Conservation (phyloP, 2,329 filamentous ascomycete genomes). For the Talaromyces sp. region DNA sequence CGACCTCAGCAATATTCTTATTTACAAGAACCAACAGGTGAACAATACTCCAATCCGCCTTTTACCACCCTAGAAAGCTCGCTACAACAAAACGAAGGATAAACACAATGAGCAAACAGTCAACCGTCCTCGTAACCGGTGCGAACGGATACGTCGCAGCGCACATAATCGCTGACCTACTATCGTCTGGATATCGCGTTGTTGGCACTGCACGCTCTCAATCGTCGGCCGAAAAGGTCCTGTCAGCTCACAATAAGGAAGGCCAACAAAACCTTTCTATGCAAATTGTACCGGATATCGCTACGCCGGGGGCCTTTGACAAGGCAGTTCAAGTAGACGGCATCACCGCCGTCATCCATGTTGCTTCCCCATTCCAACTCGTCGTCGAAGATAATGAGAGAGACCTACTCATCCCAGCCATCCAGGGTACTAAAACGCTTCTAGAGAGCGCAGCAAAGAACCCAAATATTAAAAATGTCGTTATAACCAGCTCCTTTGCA, state of each 20-base stretch:
- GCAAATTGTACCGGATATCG: slow-evolving; percentile 62
- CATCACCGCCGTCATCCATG: slow-evolving; percentile 56
- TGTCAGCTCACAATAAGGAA: slow-evolving; percentile 41
- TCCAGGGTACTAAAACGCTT: slow-evolving; percentile 55
- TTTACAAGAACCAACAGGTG: no score
- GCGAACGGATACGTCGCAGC: slow-evolving; percentile 53
- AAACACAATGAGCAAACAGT: not conserved
- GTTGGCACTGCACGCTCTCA: slow-evolving; percentile 55
- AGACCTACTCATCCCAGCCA: slow-evolving; percentile 30
- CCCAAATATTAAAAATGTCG: slow-evolving; percentile 62
- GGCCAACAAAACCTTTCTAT: slow-evolving; percentile 45
- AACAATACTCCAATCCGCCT: no score
- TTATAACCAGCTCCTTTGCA: slow-evolving; percentile 61
- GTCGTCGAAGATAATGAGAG: slow-evolving; percentile 43
- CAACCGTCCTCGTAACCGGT: slow-evolving; percentile 1
- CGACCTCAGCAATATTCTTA: no score
- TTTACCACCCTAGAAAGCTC: not conserved
- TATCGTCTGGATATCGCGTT: slow-evolving; percentile 40
- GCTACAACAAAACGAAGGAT: not conserved
- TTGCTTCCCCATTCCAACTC: slow-evolving; percentile 64
- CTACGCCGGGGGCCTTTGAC: not conserved
- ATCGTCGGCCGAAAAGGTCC: slow-evolving; percentile 53
- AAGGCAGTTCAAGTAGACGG: not conserved
- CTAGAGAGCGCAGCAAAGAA: slow-evolving; percentile 54
- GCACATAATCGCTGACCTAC: slow-evolving; percentile 52